Conservation (phyloP, 1,284 basidiomycete species). For the Boletus albobrunnescens region DNA sequence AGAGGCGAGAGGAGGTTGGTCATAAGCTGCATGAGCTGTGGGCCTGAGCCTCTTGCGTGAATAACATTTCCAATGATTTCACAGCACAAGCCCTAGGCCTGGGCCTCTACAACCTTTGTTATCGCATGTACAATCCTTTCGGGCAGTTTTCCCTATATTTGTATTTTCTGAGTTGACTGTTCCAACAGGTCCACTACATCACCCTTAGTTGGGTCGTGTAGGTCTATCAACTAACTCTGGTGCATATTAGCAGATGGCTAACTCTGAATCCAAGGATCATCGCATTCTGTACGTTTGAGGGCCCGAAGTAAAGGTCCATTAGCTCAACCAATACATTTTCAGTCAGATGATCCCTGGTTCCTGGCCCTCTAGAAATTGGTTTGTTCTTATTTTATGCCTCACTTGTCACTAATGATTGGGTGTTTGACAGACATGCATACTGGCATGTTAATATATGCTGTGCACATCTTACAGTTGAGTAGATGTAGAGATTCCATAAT, state of each 20-base stretch:
- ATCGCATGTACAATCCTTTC: constrained; percentile 5
- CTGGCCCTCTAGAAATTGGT: not conserved
- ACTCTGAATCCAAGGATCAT: not conserved
- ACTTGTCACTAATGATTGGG: not conserved
- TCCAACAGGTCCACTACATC: constrained; percentile 8
- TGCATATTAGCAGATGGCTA: too few species aligned
- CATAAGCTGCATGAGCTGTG: too few species aligned
- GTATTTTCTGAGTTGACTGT: not conserved
- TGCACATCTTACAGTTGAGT: not conserved
- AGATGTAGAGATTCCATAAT: not conserved
- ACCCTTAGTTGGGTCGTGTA: constrained; percentile 11
- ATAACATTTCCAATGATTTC: not conserved
- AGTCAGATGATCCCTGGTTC: not conserved
- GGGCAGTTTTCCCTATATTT: too few species aligned
- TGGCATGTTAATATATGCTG: too few species aligned
- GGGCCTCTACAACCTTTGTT: constrained; percentile 5
- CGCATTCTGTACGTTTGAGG: constrained; percentile 4
- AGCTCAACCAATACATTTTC: not conserved
- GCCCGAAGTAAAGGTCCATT: fast-evolving
- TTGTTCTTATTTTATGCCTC: not conserved
- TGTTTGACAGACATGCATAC: not conserved
- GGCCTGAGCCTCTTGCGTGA: too few species aligned
- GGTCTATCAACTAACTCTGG: not conserved
- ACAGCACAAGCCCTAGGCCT: constrained; percentile 5
- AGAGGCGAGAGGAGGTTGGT: too few species aligned